Conservation (phyloP, 2,329 filamentous ascomycete genomes). For the Reticulascus tulasneorum region DNA sequence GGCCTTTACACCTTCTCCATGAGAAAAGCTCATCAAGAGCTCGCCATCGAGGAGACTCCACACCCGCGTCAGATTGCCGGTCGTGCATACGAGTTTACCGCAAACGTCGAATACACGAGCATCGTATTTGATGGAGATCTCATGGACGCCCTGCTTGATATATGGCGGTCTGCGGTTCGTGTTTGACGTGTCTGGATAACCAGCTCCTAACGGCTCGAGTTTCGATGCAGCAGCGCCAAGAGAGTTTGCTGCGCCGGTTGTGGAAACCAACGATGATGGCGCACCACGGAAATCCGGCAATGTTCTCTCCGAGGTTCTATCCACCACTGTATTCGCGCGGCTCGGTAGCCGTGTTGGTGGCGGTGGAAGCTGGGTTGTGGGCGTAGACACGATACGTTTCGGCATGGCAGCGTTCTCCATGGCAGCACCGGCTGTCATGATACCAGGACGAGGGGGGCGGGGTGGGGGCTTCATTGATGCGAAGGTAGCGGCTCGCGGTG, state of each 20-base stretch:
- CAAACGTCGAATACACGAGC: slow-evolving; percentile 83
- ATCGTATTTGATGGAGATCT: slow-evolving; percentile 83
- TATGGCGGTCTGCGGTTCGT: slow-evolving; percentile 80
- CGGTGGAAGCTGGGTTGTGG: slow-evolving; percentile 12
- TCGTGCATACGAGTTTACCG: slow-evolving; percentile 81
- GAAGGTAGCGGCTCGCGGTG: slow-evolving; percentile 21
- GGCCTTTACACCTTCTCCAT: slow-evolving; percentile 80
- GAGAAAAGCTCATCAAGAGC: slow-evolving; percentile 72
- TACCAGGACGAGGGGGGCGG: slow-evolving; percentile 35
- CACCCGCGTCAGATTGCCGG: slow-evolving; percentile 79
- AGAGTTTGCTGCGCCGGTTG: slow-evolving; percentile 6
- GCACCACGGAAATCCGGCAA: slow-evolving; percentile 18
- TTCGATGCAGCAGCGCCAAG: slow-evolving; percentile 18
- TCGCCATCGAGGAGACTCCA: slow-evolving; percentile 86
- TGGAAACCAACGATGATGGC: slow-evolving; percentile 8
- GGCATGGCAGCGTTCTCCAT: slow-evolving; percentile 20
- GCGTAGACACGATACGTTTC: slow-evolving; percentile 18
- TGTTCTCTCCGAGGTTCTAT: slow-evolving; percentile 36
- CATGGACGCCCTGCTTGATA: slow-evolving; percentile 66
- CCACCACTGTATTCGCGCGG: slow-evolving; percentile 35
- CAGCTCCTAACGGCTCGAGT: slow-evolving; percentile 36
- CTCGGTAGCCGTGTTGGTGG: slow-evolving; percentile 22
- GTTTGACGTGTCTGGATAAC: slow-evolving; percentile 77
- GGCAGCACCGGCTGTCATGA: slow-evolving; percentile 16
- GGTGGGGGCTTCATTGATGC: slow-evolving; percentile 35